phyloP scores from a whole-genome alignment of 352 stramenopile genomes.

The Globisporangium yorkense region DNA sequence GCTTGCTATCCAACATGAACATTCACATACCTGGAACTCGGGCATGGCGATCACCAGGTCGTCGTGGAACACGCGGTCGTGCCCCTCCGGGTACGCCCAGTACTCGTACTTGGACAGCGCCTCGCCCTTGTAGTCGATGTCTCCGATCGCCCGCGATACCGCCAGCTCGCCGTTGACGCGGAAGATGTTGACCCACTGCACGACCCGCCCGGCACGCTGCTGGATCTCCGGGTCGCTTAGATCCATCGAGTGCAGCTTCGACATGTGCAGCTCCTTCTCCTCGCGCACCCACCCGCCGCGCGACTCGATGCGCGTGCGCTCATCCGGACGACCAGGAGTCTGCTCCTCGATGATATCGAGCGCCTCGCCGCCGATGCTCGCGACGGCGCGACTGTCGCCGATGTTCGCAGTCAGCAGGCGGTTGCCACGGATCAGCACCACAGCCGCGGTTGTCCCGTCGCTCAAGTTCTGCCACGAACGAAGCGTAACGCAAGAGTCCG shows the following conservation, averaged over 20 bases:
- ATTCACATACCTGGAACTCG: conserved; percentile 58
- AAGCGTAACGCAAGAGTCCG: background rate
- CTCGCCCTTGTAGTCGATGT: conserved; percentile 89
- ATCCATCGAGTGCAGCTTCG: conserved; percentile 86
- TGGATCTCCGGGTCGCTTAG: conserved; percentile 83
- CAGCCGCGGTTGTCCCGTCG: conserved; percentile 70
- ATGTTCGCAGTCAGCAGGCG: conserved; percentile 82
- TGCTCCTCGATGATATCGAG: conserved; percentile 88
- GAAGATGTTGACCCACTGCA: conserved; percentile 84
- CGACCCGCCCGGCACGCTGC: conserved; percentile 70
- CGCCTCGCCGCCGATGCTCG: conserved; percentile 70
- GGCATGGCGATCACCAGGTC: conserved; percentile 84
- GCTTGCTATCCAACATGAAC: background rate
- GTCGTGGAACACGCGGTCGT: conserved; percentile 71
- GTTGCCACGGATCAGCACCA: conserved; percentile 81
- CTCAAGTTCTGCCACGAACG: conserved; percentile 32
- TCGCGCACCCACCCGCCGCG: conserved; percentile 50
- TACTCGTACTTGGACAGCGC: conserved; percentile 71
- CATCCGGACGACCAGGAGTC: conserved; percentile 65
- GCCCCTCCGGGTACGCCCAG: conserved; percentile 80
- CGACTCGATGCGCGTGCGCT: conserved; percentile 64
- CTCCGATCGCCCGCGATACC: conserved; percentile 88
- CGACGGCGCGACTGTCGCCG: conserved; percentile 83
- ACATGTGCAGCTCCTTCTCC: conserved; percentile 84
- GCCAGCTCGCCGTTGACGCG: conserved; percentile 91